A percentile compares a stretch with the other conserved stretches of the same genome.
Evolutionary conservation across 768 basidiomycete species (phyloP).

Genomic region (Suillus luteus): DNA sequence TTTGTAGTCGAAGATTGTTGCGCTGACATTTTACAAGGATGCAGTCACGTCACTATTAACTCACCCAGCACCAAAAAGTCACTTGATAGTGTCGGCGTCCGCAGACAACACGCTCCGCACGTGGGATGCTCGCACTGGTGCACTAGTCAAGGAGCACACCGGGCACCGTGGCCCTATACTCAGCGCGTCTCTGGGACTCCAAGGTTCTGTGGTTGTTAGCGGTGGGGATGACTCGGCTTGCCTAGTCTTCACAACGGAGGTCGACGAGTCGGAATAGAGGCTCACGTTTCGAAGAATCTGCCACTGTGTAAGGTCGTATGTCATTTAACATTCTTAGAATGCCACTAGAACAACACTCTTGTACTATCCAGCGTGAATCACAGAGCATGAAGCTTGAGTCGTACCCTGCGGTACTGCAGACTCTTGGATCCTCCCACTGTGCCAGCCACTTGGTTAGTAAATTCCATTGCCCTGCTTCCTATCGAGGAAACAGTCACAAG

Average conservation of each 20-base stretch:
- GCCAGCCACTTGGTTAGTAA: neutral
- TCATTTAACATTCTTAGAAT: neutral
- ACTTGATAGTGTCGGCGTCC: conserved; percentile 83
- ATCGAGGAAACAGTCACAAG: neutral
- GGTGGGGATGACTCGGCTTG: conserved; percentile 91
- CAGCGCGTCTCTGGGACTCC: conserved; percentile 67
- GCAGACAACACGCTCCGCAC: conserved; percentile 86
- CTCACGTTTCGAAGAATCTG: conserved; percentile 1
- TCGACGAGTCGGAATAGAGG: conserved; percentile 17
- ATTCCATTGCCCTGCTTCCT: neutral
- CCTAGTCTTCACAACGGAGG: conserved; percentile 75
- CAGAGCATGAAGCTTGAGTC: neutral
- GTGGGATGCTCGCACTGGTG: conserved; percentile 90
- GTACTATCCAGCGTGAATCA: neutral
- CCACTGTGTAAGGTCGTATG: neutral
- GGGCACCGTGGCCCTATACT: conserved; percentile 84
- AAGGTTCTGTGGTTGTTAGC: conserved; percentile 76
- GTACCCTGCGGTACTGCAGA: neutral
- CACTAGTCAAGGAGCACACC: conserved; percentile 73
- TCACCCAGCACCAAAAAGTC: conserved; percentile 72
- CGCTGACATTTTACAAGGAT: conserved; percentile 51
- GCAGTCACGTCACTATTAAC: conserved; percentile 79
- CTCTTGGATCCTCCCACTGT: neutral
- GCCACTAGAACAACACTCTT: neutral
- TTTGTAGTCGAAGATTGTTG: neutral